A percentile compares a stretch with the other conserved stretches of the same genome.
Evolutionary conservation across 257 asterid species (phyloP).

Genomic region (Gentiana straminea): DNA sequence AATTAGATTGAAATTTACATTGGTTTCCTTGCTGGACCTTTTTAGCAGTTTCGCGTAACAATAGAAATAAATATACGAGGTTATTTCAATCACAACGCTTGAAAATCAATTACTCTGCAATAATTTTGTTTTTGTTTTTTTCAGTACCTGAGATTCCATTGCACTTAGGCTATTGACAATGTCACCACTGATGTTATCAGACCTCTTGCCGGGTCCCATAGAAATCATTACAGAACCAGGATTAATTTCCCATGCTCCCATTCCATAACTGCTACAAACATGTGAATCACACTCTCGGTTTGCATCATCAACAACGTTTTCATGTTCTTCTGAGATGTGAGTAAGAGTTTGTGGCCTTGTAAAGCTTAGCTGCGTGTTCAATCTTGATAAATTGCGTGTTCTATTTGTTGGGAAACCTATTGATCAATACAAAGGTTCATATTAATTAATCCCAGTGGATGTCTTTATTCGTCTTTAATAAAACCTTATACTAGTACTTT

Average conservation of each 20-base stretch:
- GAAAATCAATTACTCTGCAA: not conserved
- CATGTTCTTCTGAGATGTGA: conserved; percentile 47
- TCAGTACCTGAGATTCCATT: conserved; percentile 59
- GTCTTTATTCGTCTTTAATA: too few relatives aligned
- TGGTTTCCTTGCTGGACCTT: too few relatives aligned
- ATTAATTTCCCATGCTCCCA: conserved; percentile 47
- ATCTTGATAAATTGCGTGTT: conserved; percentile 36
- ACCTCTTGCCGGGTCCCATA: conserved; percentile 27
- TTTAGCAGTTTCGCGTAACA: too few relatives aligned
- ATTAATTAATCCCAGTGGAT: too few relatives aligned
- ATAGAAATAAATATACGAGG: too few relatives aligned
- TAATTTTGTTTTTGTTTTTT: not conserved
- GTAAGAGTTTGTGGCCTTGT: conserved; percentile 48
- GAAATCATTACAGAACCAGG: conserved; percentile 40
- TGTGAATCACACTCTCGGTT: conserved; percentile 18
- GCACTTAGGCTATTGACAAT: conserved; percentile 17
- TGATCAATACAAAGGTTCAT: not conserved
- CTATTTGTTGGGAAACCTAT: conserved; percentile 57
- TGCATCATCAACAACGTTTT: conserved; percentile 13
- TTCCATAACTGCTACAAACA: conserved; percentile 26
- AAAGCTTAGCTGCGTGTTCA: conserved; percentile 73
- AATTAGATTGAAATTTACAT: not conserved
- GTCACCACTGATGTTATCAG: conserved; percentile 22
- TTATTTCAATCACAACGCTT: too few relatives aligned
- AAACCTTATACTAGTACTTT: too few relatives aligned